Percentiles rank a stretch among this genome's conserved stretches.
Conservation (phyloP, 495 filamentous ascomycete species). For the Penicillium manginii region DNA sequence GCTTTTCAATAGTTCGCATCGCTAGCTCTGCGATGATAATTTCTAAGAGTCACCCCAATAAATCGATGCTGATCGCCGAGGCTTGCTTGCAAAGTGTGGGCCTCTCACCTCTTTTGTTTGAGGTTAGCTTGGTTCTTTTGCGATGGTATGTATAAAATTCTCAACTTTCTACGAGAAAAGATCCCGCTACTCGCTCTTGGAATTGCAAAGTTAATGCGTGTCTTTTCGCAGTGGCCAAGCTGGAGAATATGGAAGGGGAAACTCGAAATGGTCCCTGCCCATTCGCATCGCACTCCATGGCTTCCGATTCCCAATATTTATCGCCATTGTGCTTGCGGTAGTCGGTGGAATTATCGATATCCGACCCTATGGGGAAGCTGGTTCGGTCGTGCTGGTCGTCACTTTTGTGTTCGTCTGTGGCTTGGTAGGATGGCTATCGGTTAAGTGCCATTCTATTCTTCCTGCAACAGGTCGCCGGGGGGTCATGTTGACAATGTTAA, state of each 20-base stretch:
- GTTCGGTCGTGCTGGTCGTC: conserved; percentile 28
- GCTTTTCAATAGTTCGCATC: conserved; percentile 31
- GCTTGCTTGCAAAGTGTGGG: conserved; percentile 34
- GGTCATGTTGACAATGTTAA: conserved; percentile 20
- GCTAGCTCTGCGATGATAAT: conserved; percentile 33
- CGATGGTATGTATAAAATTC: conserved; percentile 26
- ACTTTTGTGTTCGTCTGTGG: conserved; percentile 33
- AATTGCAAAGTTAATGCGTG: neutral
- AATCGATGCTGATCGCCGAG: conserved; percentile 32
- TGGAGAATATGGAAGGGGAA: conserved; percentile 32
- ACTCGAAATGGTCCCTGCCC: conserved; percentile 31
- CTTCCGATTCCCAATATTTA: conserved; percentile 34
- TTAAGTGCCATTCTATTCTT: conserved; percentile 28
- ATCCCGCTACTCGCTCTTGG: neutral
- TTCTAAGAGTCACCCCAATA: conserved; percentile 19
- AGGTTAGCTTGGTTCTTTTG: conserved; percentile 39
- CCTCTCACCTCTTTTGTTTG: conserved; percentile 40
- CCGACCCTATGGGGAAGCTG: conserved; percentile 25
- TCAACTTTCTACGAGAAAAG: neutral
- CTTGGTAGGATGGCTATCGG: conserved; percentile 27
- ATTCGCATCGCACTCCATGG: conserved; percentile 20
- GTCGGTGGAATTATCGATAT: conserved; percentile 30
- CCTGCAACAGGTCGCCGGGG: conserved; percentile 26
- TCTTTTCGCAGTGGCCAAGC: conserved; percentile 32
- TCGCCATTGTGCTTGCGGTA: conserved; percentile 31